Evolutionary conservation across 371 early-diverging fungal genomes (phyloP), one percentile per base, ranked within the genome.

Genomic region (Fennellomyces sp.): DNA sequence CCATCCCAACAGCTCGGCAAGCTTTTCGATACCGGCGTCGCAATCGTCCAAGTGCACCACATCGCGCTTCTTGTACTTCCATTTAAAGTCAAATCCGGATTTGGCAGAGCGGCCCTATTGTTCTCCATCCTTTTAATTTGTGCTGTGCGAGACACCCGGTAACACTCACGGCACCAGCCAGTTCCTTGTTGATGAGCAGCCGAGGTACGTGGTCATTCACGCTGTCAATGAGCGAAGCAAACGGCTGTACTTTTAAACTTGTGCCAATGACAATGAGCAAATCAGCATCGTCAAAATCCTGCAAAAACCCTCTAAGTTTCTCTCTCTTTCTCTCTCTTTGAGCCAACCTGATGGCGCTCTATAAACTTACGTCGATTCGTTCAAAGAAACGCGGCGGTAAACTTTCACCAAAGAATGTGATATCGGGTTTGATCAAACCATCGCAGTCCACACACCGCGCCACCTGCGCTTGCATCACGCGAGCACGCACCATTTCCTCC

Each of bases 211-310:
- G 63, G 3, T 61, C 66, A 3, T 66, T 66, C 0, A 93, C 93
- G 19, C 69, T 61, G 51, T 90, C 80, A 49, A 95, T 87, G 6
- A 96, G 72, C 4, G 81, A 79, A 13, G 93, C 91, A 72, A 98
- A 98, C 21, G 98, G 98, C 36, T 93, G 90, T 2, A 94, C 94
- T 61, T 87, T 80, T 28, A 93, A 57, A 19, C 90, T 89, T 8
- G 97, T 97, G 4, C 97, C 98, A 72, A 97, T 89, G 12, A 98
- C 92, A 65, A 97, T 90, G 27, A 96, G 71, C 50, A 96, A 68
- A 58, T 98, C 97, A 48, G 93, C 91, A 11, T 66, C 41, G 17
- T 73, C 68, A 66, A 92, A 89, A 58, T 91, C 92, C 78, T 88
- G 73, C 0, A 42, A 23, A 41, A 31, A 28, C 17, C n/a, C n/a